Evolutionary conservation across 306 rosid species (phyloP).

Genomic region (Hippophae gyantsensis): DNA sequence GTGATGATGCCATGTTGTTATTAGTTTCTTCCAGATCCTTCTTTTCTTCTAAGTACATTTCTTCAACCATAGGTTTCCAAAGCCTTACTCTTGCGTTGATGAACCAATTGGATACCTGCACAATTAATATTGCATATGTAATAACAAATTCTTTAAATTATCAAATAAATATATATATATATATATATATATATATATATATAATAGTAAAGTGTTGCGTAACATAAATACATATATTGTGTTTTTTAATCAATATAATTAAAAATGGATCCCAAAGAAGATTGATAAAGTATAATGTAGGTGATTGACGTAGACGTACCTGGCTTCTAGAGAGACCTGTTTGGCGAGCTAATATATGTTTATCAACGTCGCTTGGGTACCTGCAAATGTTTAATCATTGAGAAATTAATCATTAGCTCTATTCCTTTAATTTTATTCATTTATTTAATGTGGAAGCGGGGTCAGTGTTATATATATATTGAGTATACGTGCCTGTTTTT

Average conservation of each 20-base stretch:
- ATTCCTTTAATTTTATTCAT: background rate
- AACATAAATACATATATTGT: too few relatives aligned
- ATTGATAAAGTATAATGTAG: background rate
- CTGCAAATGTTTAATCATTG: constrained; percentile 32
- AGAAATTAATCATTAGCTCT: constrained; percentile 6
- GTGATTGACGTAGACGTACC: constrained; percentile 40
- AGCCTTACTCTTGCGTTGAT: constrained; percentile 92
- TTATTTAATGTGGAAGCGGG: too few relatives aligned
- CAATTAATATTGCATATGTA: constrained; percentile 1
- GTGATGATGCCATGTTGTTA: constrained; percentile 16
- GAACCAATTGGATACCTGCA: constrained; percentile 94
- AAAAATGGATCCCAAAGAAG: constrained; percentile 8
- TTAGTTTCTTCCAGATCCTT: constrained; percentile 38
- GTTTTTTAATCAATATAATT: too few relatives aligned
- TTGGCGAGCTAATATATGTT: constrained; percentile 87
- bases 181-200: too few relatives aligned
- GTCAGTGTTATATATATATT: too few relatives aligned
- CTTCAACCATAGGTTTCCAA: constrained; percentile 99
- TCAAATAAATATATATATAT: too few relatives aligned
- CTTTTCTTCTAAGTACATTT: constrained; percentile 76
- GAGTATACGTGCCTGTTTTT: too few relatives aligned
- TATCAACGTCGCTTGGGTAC: constrained; percentile 99
- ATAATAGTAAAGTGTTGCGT: too few relatives aligned
- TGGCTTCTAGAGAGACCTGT: constrained; percentile 95
- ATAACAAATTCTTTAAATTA: constrained; percentile 13